These are phyloP conservation scores for Saitozyma podzolica DNA, from an alignment of 768 basidiomycete species.

Conservation along the genomic window DNA sequence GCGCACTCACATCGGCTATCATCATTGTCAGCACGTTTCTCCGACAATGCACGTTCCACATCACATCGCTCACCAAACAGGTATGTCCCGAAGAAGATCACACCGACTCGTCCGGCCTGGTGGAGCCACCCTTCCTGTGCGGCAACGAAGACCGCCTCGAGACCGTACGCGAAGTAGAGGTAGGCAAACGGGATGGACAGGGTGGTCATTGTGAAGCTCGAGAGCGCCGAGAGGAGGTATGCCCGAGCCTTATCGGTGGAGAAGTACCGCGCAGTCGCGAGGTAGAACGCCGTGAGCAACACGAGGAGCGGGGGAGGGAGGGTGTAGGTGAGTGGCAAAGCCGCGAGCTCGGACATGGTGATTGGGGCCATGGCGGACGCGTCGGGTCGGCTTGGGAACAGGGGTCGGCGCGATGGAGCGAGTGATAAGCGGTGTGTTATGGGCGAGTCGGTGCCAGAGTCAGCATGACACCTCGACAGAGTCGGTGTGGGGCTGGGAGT, in stretches of 20 bases:
- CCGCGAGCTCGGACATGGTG: neutral
- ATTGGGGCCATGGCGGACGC: neutral
- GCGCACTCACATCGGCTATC: conserved; percentile 32
- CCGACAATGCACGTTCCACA: conserved; percentile 17
- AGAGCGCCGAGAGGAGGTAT: conserved; percentile 58
- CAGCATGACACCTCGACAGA: no score
- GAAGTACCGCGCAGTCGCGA: conserved; percentile 25
- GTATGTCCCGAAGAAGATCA: conserved; percentile 58
- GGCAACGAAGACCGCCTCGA: conserved; percentile 45
- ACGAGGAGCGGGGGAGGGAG: conserved; percentile 10
- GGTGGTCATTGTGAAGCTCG: conserved; percentile 56
- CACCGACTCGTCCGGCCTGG: conserved; percentile 44
- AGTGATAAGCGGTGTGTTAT: no score
- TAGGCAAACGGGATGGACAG: conserved; percentile 55
- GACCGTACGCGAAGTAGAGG: conserved; percentile 39
- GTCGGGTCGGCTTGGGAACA: no score
- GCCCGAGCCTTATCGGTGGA: conserved; percentile 56
- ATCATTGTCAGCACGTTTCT: neutral
- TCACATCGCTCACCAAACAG: conserved; percentile 52
- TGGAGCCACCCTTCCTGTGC: conserved; percentile 35
- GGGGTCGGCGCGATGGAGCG: no score
- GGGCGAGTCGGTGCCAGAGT: no score
- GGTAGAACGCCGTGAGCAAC: conserved; percentile 5
- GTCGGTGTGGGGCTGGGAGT: no score
- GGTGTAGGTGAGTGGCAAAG: neutral